Evolutionary conservation across 768 basidiomycete species (phyloP), one percentile per base, ranked within the genome.

Genomic region (Amanita brunnescens): DNA sequence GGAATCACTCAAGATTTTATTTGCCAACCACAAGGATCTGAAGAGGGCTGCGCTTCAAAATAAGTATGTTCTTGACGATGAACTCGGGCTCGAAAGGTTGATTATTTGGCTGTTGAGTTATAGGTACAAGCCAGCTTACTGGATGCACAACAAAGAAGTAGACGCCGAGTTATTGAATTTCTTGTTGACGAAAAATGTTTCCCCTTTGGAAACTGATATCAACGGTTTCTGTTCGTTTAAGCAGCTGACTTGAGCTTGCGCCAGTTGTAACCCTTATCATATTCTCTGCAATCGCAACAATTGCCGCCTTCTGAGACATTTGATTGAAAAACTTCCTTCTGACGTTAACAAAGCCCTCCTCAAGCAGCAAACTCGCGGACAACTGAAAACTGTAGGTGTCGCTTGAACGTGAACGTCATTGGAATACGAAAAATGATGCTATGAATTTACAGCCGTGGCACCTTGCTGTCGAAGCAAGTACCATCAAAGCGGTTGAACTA

Each of bases 191-290:
- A 73, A 71, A 39, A 73, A 70, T 1, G 63, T 76, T 5, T 75
- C 76, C 21, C 67, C 75, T 5, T 59, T 62, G 5, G 74, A 74
- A 16, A 67, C 57, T 4, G 77, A 80, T 55, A 49, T 61, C 20
- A 65, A 65, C 57, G 74, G 29, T 39, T 21, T 43, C 38, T 21
- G 14, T 30, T 9, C 3, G 18, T 24, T 13, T 5, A 14, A 24
- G 34, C 40, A 9, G 16, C n/a, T 35, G 23, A 33, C 35, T 35
- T 29, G 26, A 33, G 5, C 26, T 23, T 38, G 12, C 13, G 44
- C 12, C 51, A 84, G 80, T 5, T 78, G 70, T 69, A 84, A 84
- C 56, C 72, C 81, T 18, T 76, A 73, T 54, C 82, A 84, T 60
- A 62, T 71, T 13, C 59, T 77, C 30, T 74, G 71, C 57, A 33